A percentile compares a stretch with the other conserved stretches of the same genome.
These are phyloP conservation scores for Ascochyta clinopodiicola DNA, from an alignment of 2,329 filamentous ascomycete genomes.

Conservation along the genomic window DNA sequence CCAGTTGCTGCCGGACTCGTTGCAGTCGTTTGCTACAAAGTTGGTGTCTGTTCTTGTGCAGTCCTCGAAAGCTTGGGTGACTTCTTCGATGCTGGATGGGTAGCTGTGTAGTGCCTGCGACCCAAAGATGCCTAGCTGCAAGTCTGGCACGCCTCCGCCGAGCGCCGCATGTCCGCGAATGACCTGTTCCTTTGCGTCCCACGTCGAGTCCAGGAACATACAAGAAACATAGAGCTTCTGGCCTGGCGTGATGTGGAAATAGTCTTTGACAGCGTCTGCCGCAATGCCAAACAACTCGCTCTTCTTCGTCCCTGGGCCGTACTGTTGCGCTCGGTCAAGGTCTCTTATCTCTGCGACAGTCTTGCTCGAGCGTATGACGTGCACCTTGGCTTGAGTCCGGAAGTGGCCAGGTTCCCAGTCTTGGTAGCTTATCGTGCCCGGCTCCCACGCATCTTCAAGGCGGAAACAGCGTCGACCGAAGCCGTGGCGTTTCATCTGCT, in stretches of 20 bases:
- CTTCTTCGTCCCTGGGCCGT: constrained; percentile 70
- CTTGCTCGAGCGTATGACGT: constrained; percentile 81
- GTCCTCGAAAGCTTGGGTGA: constrained; percentile 86
- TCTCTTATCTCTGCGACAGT: constrained; percentile 84
- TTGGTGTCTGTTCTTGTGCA: constrained; percentile 86
- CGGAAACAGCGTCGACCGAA: constrained; percentile 86
- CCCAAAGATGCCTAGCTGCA: constrained; percentile 88
- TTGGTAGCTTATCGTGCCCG: constrained; percentile 76
- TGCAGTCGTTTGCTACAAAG: constrained; percentile 82
- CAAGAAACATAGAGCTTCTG: constrained; percentile 90
- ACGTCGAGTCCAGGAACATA: constrained; percentile 85
- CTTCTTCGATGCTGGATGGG: constrained; percentile 85
- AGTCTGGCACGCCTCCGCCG: constrained; percentile 74
- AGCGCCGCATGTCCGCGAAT: constrained; percentile 83
- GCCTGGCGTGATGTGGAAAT: constrained; percentile 76
- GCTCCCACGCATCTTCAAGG: constrained; percentile 94
- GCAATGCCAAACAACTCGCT: constrained; percentile 80
- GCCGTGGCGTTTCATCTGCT: constrained; percentile 92
- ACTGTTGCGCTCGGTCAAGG: constrained; percentile 79
- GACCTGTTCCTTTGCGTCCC: constrained; percentile 74
- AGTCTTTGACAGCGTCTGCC: constrained; percentile 74
- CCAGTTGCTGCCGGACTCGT: constrained; percentile 89
- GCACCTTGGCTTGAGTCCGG: constrained; percentile 89
- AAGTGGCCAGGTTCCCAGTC: constrained; percentile 75
- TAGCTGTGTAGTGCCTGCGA: constrained; percentile 93